Percentiles rank a stretch among this genome's conserved stretches.
phyloP scores from a whole-genome alignment of 1,284 basidiomycete species.

The Apiotrichum laibachii region DNA sequence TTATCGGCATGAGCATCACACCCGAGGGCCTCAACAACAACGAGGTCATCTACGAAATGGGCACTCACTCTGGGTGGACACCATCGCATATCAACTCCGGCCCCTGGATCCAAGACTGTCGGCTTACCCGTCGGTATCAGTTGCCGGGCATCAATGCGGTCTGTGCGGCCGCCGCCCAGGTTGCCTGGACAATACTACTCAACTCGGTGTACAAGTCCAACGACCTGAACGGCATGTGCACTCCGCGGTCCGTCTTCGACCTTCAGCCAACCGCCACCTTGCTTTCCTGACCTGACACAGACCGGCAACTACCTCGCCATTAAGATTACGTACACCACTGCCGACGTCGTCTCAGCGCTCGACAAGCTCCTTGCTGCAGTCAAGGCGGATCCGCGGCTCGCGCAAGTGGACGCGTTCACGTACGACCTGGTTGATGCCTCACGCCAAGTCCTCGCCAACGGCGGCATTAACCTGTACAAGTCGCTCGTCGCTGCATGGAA shows the following conservation, averaged over 20 bases:
- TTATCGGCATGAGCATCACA: slow-evolving; percentile 51
- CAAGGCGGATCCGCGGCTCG: slow-evolving; percentile 28
- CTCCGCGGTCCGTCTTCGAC: slow-evolving; percentile 54
- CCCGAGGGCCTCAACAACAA: slow-evolving; percentile 56
- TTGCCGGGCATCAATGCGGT: slow-evolving; percentile 27
- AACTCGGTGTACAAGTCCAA: slow-evolving; percentile 53
- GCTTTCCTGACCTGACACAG: not conserved
- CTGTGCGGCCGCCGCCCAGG: slow-evolving; percentile 31
- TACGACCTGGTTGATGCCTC: slow-evolving; percentile 55
- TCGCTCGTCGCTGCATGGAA: slow-evolving; percentile 11
- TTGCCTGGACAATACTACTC: slow-evolving; percentile 52
- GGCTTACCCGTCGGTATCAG: slow-evolving; percentile 51
- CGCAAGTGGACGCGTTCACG: slow-evolving; percentile 46
- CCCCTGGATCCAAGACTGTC: slow-evolving; percentile 46
- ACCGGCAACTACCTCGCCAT: slow-evolving; percentile 50
- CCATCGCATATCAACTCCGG: slow-evolving; percentile 42
- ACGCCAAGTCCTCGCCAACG: slow-evolving; percentile 53
- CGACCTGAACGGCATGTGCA: slow-evolving; percentile 47
- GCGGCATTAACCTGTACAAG: slow-evolving; percentile 50
- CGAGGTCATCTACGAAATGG: slow-evolving; percentile 54
- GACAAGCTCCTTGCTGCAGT: slow-evolving; percentile 46
- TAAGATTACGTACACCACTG: slow-evolving; percentile 51
- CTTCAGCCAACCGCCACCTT: slow-evolving; percentile 34
- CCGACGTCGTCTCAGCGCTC: slow-evolving; percentile 51
- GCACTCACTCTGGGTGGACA: slow-evolving; percentile 55